Evolutionary conservation across 352 stramenopile genomes (phyloP).

Genomic region (Paralagenidium karlingii): DNA sequence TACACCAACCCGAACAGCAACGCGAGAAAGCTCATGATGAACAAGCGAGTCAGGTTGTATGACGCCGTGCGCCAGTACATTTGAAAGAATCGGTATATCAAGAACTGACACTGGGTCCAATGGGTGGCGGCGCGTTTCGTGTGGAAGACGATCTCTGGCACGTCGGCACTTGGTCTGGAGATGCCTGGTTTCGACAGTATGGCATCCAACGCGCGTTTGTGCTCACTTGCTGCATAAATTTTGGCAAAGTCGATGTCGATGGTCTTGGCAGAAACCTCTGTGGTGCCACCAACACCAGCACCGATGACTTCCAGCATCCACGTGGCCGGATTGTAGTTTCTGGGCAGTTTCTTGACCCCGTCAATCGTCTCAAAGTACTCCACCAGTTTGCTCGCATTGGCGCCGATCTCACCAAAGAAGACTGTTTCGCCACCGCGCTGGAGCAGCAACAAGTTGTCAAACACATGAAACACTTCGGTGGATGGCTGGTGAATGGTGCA

Average conservation of each 20-base stretch:
- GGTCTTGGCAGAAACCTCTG: not conserved
- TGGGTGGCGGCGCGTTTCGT: slow-evolving; percentile 9
- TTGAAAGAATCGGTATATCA: slow-evolving; percentile 9
- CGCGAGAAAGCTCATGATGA: slow-evolving; percentile 17
- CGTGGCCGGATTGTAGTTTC: slow-evolving; percentile 21
- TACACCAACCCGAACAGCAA: slow-evolving; percentile 35
- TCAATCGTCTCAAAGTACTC: slow-evolving; percentile 69
- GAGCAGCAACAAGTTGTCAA: slow-evolving; percentile 76
- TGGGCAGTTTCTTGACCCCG: slow-evolving; percentile 25
- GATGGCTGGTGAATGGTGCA: slow-evolving; percentile 88
- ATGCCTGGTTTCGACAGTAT: slow-evolving; percentile 15
- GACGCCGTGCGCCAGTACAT: slow-evolving; percentile 42
- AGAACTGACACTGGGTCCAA: slow-evolving; percentile 1
- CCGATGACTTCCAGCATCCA: slow-evolving; percentile 6
- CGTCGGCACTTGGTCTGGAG: slow-evolving; percentile 9
- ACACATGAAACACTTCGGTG: slow-evolving; percentile 66
- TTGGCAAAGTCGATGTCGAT: not conserved
- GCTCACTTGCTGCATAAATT: slow-evolving; percentile 21
- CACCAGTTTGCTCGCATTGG: slow-evolving; percentile 24
- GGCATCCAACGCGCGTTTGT: slow-evolving; percentile 11
- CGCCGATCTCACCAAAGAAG: slow-evolving; percentile 67
- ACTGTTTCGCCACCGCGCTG: slow-evolving; percentile 69
- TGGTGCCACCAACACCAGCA: slow-evolving; percentile 7
- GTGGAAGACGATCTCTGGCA: slow-evolving; percentile 12
- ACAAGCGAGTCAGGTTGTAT: slow-evolving; percentile 11